Evolutionary conservation across 352 stramenopile species (phyloP).

Genomic region (Pythium catenulatum): DNA sequence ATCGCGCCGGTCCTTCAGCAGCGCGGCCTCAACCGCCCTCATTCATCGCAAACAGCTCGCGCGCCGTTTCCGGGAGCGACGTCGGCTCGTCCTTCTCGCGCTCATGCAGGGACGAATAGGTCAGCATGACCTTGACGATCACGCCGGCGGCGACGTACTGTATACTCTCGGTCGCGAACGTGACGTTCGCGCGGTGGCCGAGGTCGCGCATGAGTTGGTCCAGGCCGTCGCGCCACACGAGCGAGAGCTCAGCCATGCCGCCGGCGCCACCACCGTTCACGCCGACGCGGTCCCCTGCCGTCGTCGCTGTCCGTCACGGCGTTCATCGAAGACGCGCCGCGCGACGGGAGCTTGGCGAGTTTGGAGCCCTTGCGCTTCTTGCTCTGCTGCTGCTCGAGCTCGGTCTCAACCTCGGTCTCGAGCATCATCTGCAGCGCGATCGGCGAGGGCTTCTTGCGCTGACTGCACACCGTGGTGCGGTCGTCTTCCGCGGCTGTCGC

Average conservation of each 20-base stretch:
- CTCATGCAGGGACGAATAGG: slow-evolving; percentile 89
- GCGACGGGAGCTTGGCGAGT: slow-evolving; percentile 86
- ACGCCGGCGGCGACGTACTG: slow-evolving; percentile 88
- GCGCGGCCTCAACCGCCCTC: slow-evolving; percentile 82
- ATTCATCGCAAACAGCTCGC: slow-evolving; percentile 84
- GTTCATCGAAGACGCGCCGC: slow-evolving; percentile 57
- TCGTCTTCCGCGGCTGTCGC: slow-evolving; percentile 60
- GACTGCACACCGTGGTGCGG: slow-evolving; percentile 86
- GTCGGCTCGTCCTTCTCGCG: slow-evolving; percentile 89
- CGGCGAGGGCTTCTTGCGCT: slow-evolving; percentile 81
- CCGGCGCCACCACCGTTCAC: not conserved
- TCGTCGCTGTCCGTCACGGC: slow-evolving; percentile 64
- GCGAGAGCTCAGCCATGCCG: slow-evolving; percentile 78
- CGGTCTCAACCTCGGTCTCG: slow-evolving; percentile 85
- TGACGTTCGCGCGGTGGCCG: slow-evolving; percentile 87
- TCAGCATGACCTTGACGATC: slow-evolving; percentile 89
- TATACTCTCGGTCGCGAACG: slow-evolving; percentile 91
- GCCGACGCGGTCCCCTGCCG: too few species aligned
- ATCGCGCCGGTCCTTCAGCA: slow-evolving; percentile 87
- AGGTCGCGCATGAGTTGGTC: slow-evolving; percentile 90
- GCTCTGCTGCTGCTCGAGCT: slow-evolving; percentile 67
- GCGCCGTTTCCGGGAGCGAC: slow-evolving; percentile 85
- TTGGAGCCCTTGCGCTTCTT: slow-evolving; percentile 88
- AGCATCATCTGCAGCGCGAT: slow-evolving; percentile 93
- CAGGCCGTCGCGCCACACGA: slow-evolving; percentile 89